A percentile compares a stretch with the other conserved stretches of the same genome.
Evolutionary conservation across 148 eudicot genomes (phyloP).

Genomic region (Bassia scoparia): DNA sequence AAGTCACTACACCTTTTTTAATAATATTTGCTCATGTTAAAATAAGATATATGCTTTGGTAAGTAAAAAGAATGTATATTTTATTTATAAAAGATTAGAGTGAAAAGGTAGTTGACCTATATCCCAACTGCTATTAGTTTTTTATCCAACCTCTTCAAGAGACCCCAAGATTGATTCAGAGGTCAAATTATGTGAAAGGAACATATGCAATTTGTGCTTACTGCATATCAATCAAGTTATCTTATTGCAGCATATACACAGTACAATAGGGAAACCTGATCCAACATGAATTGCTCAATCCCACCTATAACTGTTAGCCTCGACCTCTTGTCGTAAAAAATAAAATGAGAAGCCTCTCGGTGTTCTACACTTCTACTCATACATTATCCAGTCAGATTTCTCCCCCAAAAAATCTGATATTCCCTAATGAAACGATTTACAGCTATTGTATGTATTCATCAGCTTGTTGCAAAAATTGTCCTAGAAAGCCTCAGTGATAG

Average conservation of each 20-base stretch:
- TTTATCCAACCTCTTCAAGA: no score
- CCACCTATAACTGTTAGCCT: background rate
- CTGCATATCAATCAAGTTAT: background rate
- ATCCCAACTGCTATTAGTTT: no score
- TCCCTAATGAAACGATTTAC: constrained; percentile 17
- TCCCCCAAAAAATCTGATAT: background rate
- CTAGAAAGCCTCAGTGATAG: background rate
- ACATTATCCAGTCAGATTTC: background rate
- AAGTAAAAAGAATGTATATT: no score
- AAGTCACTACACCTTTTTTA: no score
- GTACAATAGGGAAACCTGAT: background rate
- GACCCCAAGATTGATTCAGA: no score
- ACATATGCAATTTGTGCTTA: no score
- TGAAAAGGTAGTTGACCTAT: no score
- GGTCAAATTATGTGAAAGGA: background rate
- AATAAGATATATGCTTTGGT: no score
- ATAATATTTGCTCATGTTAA: no score
- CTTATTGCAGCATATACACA: background rate
- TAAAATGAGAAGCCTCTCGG: background rate
- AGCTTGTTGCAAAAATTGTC: background rate
- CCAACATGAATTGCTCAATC: background rate
- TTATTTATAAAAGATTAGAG: no score
- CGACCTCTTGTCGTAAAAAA: background rate
- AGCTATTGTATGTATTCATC: constrained; percentile 10
- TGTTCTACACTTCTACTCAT: background rate